Conservation (phyloP, 2,329 filamentous ascomycete genomes). For the Diplodia scrobiculata region DNA sequence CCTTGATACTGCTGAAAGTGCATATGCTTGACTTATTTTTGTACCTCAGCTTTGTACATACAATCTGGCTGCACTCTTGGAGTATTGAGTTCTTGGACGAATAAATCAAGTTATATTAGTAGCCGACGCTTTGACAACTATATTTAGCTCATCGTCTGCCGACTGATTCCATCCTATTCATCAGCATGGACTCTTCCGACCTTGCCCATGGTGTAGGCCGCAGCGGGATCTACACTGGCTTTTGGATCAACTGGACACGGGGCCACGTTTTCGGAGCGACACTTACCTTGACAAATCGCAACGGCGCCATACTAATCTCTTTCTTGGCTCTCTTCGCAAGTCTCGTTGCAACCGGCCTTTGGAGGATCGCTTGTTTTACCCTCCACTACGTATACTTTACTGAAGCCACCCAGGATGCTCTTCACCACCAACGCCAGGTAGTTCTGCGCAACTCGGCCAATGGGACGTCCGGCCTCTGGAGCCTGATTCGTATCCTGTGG, state of each 20-base stretch:
- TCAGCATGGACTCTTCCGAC: background rate
- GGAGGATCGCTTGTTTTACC: slow-evolving; percentile 37
- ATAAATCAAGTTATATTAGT: too few species aligned
- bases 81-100: too few species aligned
- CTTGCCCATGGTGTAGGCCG: background rate
- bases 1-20: too few species aligned
- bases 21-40: too few species aligned
- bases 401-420: slow-evolving; percentile 35
- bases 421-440: slow-evolving; percentile 41
- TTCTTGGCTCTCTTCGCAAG: slow-evolving; percentile 35
- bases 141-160: too few species aligned
- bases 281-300: slow-evolving; percentile 31
- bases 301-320: slow-evolving; percentile 33
- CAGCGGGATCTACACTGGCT: slow-evolving; percentile 26
- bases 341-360: slow-evolving; percentile 36
- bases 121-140: too few species aligned
- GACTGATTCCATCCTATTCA: too few species aligned
- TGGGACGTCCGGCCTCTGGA: slow-evolving; percentile 29
- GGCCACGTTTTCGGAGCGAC: slow-evolving; percentile 32
- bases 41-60: too few species aligned
- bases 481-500: slow-evolving; percentile 14
- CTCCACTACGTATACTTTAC: slow-evolving; percentile 35
- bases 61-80: too few species aligned
- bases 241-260: slow-evolving; percentile 34
- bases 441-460: slow-evolving; percentile 41